A percentile compares a stretch with the other conserved stretches of the same genome.
Evolutionary conservation across 148 eudicot genomes (phyloP).

Genomic region (Silene conica): DNA sequence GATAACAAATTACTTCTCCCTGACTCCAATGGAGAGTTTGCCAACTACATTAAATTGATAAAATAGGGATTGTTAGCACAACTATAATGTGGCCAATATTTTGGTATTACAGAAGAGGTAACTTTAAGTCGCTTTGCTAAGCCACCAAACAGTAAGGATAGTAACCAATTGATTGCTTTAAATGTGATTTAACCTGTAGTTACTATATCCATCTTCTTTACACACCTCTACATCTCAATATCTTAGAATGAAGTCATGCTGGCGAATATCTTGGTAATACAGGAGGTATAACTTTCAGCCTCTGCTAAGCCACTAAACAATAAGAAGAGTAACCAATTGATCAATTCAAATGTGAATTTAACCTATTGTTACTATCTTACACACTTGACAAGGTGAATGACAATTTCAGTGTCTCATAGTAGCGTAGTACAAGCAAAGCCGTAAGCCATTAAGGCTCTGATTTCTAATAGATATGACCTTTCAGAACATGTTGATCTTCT

Average conservation of each 20-base stretch:
- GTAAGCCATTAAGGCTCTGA: neutral
- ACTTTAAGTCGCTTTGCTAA: neutral
- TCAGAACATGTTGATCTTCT: neutral
- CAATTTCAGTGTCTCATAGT: neutral
- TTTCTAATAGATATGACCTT: neutral
- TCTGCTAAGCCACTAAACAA: neutral
- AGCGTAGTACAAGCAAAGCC: constrained; percentile 4
- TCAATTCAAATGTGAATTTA: neutral
- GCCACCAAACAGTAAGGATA: neutral
- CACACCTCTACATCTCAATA: neutral
- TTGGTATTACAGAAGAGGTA: neutral
- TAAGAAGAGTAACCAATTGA: neutral
- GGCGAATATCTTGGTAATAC: neutral
- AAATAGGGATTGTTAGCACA: constrained; percentile 6
- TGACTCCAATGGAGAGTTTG: constrained; percentile 62
- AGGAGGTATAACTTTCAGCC: neutral
- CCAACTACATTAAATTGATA: constrained; percentile 43
- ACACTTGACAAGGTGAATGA: neutral
- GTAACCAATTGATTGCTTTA: neutral
- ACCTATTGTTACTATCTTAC: neutral
- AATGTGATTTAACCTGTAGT: neutral
- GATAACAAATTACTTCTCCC: constrained; percentile 50
- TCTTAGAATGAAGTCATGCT: neutral
- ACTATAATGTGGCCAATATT: neutral
- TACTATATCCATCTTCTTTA: neutral